These are phyloP conservation scores for Mallotus repandus DNA, from an alignment of 441 rosid genomes.

Conservation along the genomic window DNA sequence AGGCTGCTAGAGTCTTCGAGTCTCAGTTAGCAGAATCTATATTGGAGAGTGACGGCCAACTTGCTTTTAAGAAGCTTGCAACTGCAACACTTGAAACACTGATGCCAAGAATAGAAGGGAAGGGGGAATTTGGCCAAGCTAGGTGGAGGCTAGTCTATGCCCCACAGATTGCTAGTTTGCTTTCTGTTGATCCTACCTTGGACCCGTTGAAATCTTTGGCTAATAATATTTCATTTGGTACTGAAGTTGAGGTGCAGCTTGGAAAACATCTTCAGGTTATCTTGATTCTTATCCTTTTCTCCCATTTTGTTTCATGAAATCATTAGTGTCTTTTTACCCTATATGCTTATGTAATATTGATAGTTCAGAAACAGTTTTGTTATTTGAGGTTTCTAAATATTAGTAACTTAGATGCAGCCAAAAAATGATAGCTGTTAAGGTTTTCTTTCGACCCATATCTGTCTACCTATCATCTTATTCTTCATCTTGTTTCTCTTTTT, in stretches of 20 bases:
- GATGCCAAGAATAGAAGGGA: conserved; percentile 96
- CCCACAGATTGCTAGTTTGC: conserved; percentile 95
- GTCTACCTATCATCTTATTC: conserved; percentile 1
- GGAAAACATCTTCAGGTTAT: conserved; percentile 92
- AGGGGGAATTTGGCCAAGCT: conserved; percentile 93
- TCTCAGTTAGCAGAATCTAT: conserved; percentile 95
- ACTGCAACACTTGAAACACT: conserved; percentile 88
- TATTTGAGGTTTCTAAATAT: background rate
- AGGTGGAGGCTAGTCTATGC: conserved; percentile 99
- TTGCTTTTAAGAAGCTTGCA: conserved; percentile 95
- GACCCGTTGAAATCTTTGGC: conserved; percentile 96
- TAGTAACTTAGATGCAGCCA: background rate
- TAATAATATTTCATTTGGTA: conserved; percentile 80
- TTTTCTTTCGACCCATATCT: background rate
- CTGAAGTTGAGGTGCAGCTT: conserved; percentile 95
- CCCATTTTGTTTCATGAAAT: background rate
- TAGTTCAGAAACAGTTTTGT: background rate
- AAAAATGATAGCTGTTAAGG: background rate
- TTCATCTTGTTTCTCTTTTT: conserved; percentile 5
- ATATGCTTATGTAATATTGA: background rate
- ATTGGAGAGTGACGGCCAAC: conserved; percentile 92
- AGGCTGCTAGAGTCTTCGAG: conserved; percentile 97
- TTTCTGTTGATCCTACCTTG: conserved; percentile 87
- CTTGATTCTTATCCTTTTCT: conserved; percentile 3
- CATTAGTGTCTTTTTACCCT: background rate